phyloP scores from a whole-genome alignment of 2,329 filamentous ascomycete genomes.

The Paracoccidioides lutzii region DNA sequence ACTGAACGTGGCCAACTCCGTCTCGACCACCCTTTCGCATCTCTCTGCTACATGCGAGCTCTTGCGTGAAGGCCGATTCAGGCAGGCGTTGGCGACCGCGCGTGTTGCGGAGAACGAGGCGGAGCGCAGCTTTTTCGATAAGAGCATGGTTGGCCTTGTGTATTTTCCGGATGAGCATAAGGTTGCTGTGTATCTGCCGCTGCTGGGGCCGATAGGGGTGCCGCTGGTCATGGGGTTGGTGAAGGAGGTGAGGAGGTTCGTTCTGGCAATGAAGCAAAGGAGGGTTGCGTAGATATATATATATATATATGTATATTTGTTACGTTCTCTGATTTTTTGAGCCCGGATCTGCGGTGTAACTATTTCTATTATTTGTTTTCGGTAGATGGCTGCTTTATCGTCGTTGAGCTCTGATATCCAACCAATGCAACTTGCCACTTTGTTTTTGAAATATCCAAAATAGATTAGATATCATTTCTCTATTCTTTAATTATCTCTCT shows the following conservation, averaged over 20 bases:
- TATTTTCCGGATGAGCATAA: conserved; percentile 99
- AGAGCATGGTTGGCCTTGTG: conserved; percentile 96
- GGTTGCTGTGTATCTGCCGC: conserved; percentile 83
- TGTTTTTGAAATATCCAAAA: background rate
- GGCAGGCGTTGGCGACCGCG: conserved; percentile 62
- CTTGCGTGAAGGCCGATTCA: conserved; percentile 48
- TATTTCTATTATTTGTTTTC: background rate
- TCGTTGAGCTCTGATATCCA: background rate
- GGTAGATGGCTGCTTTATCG: background rate
- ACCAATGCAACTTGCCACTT: background rate
- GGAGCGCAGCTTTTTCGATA: conserved; percentile 93
- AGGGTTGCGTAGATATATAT: background rate
- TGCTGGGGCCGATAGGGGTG: conserved; percentile 82
- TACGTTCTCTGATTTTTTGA: background rate
- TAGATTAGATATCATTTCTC: background rate
- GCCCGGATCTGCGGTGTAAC: background rate
- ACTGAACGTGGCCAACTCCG: conserved; percentile 69
- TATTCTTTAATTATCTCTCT: background rate
- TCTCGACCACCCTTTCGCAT: conserved; percentile 65
- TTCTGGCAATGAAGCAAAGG: conserved; percentile 20
- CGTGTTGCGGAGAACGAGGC: conserved; percentile 76
- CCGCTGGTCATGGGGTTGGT: conserved; percentile 72
- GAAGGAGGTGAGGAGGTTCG: conserved; percentile 60
- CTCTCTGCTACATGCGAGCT: conserved; percentile 63
- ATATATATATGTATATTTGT: background rate